Evolutionary conservation across 2,329 filamentous ascomycete species (phyloP), one percentile per base, ranked within the genome.

Genomic region (Aaosphaeria arxii): DNA sequence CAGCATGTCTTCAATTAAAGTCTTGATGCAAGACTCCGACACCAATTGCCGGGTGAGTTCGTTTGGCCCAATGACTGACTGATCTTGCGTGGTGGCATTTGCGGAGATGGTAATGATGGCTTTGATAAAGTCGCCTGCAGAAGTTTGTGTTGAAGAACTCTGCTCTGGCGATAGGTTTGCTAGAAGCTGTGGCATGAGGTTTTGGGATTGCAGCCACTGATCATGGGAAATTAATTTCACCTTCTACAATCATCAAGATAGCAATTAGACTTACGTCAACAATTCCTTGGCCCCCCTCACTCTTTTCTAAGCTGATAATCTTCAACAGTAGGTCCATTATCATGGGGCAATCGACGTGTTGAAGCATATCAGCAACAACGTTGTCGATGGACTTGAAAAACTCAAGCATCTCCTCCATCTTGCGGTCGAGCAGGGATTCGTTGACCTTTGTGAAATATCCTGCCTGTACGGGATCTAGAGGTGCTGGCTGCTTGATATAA

Each of bases 381-480:
- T 86, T 83, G 32, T 94, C 87, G 43, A 96, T 74, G 2, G 84
- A 86, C 69, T 91, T 95, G 71, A 99, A 84, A 52, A 99, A 85
- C 13, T 86, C 84, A 57, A 97, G 78, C 92, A 97, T 99, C 55
- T 96, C 92, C 64, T 95, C 89, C 5, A 95, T 96, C 80, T 97
- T 97, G 74, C 94, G 95, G 70, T 97, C 94, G 47, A 99, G 87
- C 17, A 99, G 76, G n/a, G 90, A 88, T 74, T 99, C 94, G 71
- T 97, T 97, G 65, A 99, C 91, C 69, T 97, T 99, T 47, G 92
- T 96, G 69, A 99, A 99, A 70, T 99, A 99, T 64, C 91, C 91
- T 13, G 94, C 92, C 72, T 97, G 92, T 5, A 96, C 80, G 35
- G 92, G 88, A 68, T 97, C 92, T 47, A 99, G 81, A 3, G 92